Base-by-base conservation (phyloP, 345 rosid genomes). In the Mercurialis annua region DNA sequence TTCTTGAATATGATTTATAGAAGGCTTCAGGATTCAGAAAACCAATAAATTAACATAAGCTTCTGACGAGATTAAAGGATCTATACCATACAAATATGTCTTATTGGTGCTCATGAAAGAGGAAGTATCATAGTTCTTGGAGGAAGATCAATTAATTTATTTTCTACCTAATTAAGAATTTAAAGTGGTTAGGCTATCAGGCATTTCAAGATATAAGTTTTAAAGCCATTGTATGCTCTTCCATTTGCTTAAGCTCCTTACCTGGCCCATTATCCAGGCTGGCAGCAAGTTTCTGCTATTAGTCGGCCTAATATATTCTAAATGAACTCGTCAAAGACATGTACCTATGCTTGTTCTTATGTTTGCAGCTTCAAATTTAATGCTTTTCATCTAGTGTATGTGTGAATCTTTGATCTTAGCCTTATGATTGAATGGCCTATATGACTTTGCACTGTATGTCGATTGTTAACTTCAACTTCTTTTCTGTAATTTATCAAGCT, bases 401-500 rank as follows among this genome's bases (percentile, higher is more conserved):
- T 33, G 27, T 52, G 65, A 30, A 52, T 26, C 40, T 50, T 64
- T 44, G 43, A 2, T 55, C 10, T 53, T 29, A 18, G 57, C 12
- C 48, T 11, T 24, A 52, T 10, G 27, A 52, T 23, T 52, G 10
- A 20, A 36, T 29, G 21, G n/a, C 14, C 16, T 9, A 5, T 61
- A 42, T 61, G 65, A 40, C 47, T 42, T 23, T 18, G 20, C 1
- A 17, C 17, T 11, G 23, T 59, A 21, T 21, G 16, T 43, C 34
- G 20, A 5, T 1, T 23, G 6, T 43, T 15, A 29, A 18, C 44
- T 15, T 27, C 38, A 65, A 58, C 6, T 30, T 68, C 54, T 50
- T 3, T 30, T 68, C 54, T 50, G 11, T 73, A 42, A 59, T 49
- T 43, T 51, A n/a, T 73, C 57, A 26, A 62, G 62, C 44, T 4